These are phyloP conservation scores for Colletotrichum destructivum DNA, from an alignment of 2,329 filamentous ascomycete genomes.

Conservation along the genomic window DNA sequence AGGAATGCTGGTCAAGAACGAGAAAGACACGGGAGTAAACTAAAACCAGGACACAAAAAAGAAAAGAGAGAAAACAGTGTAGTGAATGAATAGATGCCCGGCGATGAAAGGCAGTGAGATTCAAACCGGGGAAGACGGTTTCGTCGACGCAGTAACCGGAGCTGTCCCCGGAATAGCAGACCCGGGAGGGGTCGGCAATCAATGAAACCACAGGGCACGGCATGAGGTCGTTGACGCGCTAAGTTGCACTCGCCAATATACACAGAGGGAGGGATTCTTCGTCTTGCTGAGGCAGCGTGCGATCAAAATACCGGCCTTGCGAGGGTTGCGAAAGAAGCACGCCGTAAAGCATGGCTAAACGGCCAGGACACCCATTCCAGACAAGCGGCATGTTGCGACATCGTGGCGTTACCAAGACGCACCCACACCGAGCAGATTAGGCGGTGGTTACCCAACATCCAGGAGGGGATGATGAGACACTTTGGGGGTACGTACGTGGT, in stretches of 20 bases:
- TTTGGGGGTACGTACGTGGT: background rate
- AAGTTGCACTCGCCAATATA: background rate
- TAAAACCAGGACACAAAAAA: background rate
- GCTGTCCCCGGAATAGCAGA: background rate
- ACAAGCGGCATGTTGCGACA: background rate
- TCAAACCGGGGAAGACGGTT: background rate
- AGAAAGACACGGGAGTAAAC: background rate
- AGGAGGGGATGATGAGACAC: background rate
- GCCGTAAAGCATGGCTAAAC: background rate
- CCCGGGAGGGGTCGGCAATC: background rate
- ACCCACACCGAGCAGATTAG: background rate
- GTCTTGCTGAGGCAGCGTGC: background rate
- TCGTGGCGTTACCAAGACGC: background rate
- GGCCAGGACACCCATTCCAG: background rate
- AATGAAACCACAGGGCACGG: background rate
- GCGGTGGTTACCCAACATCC: conserved; percentile 6
- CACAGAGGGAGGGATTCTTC: background rate
- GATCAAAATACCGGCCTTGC: background rate
- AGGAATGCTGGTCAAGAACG: background rate
- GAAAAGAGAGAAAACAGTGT: background rate
- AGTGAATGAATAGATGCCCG: background rate
- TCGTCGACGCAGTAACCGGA: background rate
- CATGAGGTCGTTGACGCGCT: background rate
- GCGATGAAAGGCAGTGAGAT: background rate
- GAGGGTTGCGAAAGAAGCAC: conserved; percentile 5